A percentile compares a stretch with the other conserved stretches of the same genome.
Evolutionary conservation across 2,329 filamentous ascomycete genomes (phyloP).

Genomic region (Fusarium drepaniforme): DNA sequence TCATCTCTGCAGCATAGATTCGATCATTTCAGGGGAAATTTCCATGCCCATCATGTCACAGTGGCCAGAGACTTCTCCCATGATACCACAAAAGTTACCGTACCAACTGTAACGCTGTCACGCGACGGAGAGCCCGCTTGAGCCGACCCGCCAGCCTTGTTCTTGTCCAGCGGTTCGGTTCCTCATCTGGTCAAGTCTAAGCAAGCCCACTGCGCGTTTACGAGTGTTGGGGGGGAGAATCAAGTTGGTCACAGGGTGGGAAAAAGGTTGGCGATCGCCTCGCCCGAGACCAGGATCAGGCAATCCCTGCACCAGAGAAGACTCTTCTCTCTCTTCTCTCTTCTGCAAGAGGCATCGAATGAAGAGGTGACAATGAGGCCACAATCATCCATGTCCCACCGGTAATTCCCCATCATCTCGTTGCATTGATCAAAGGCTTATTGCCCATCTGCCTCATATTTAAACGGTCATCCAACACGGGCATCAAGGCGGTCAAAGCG

Average conservation of each 20-base stretch:
- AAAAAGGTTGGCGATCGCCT: slow-evolving; percentile 26
- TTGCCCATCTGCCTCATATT: slow-evolving; percentile 33
- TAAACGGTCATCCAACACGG: slow-evolving; percentile 38
- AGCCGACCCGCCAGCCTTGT: slow-evolving; percentile 25
- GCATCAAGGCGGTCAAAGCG: slow-evolving; percentile 44
- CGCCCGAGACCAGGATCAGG: slow-evolving; percentile 31
- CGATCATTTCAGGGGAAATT: slow-evolving; percentile 14
- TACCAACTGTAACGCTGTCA: slow-evolving; percentile 19
- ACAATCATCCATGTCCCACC: slow-evolving; percentile 15
- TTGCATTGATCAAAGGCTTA: slow-evolving; percentile 41
- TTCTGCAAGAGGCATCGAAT: slow-evolving; percentile 3
- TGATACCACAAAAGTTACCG: not conserved
- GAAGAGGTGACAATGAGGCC: slow-evolving; percentile 14
- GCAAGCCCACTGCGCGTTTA: slow-evolving; percentile 11
- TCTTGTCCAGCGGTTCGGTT: slow-evolving; percentile 20
- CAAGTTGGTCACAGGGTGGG: slow-evolving; percentile 35
- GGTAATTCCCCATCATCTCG: slow-evolving; percentile 28
- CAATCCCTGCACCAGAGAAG: slow-evolving; percentile 24
- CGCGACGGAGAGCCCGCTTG: slow-evolving; percentile 13
- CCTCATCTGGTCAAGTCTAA: slow-evolving; percentile 38
- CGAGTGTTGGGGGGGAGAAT: slow-evolving; percentile 15
- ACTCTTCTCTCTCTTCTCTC: not conserved
- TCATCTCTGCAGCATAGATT: slow-evolving; percentile 1
- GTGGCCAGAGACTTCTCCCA: slow-evolving; percentile 1
- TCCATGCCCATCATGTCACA: slow-evolving; percentile 8